phyloP scores from a whole-genome alignment of 2,329 filamentous ascomycete species.

The Pleomassaria siparia region DNA sequence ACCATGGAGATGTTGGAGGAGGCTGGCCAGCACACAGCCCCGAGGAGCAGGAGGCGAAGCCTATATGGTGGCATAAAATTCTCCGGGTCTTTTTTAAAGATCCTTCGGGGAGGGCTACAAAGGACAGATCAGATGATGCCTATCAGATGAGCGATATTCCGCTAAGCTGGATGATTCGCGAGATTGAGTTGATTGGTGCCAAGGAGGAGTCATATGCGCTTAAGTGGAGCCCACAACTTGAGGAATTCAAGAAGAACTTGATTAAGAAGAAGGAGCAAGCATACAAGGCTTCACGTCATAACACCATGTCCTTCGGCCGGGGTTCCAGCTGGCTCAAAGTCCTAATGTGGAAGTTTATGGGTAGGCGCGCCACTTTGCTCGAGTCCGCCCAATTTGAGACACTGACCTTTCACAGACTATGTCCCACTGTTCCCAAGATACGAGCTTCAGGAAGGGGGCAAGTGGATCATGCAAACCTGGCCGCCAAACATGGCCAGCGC shows the following conservation, averaged over 20 bases:
- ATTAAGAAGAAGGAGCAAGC: not conserved
- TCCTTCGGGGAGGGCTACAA: not conserved
- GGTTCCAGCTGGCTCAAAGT: not conserved
- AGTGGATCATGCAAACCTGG: not conserved
- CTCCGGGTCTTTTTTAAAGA: not conserved
- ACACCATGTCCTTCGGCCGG: not conserved
- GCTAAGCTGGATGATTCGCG: slow-evolving; percentile 70
- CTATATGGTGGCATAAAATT: not conserved
- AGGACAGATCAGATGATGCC: not conserved
- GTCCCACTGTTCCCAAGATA: not conserved
- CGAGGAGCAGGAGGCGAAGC: not conserved
- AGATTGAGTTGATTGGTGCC: slow-evolving; percentile 43
- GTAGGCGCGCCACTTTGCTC: not conserved
- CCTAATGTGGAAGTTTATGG: not conserved
- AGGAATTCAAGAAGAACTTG: slow-evolving; percentile 58
- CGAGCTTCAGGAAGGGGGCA: not conserved
- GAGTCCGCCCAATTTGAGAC: not conserved
- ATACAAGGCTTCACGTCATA: not conserved
- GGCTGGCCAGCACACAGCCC: slow-evolving; percentile 33
- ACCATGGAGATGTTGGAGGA: slow-evolving; percentile 50
- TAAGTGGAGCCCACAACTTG: slow-evolving; percentile 45
- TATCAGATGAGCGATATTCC: slow-evolving; percentile 60
- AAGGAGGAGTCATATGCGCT: not conserved
- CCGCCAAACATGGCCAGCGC: not conserved
- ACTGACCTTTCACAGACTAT: not conserved